Conservation (phyloP, 768 basidiomycete species). For the Suillus brevipes region DNA sequence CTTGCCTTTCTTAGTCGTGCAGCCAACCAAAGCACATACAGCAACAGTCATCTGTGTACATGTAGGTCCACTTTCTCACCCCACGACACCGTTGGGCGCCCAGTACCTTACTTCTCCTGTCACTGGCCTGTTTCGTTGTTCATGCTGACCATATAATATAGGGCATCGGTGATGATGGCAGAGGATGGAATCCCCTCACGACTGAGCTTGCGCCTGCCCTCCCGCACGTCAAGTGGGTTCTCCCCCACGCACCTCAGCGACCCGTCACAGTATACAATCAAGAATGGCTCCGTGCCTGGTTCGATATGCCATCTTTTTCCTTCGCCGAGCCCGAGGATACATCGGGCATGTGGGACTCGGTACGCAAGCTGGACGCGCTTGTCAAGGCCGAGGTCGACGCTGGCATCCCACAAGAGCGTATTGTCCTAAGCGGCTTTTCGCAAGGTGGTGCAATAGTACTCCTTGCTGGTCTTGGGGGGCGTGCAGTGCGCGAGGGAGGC, state of each 20-base stretch:
- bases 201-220: conserved; percentile 61
- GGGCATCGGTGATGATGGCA: conserved; percentile 76
- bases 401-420: conserved; percentile 66
- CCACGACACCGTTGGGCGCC: background rate
- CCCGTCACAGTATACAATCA: conserved; percentile 77
- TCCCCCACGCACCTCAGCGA: conserved; percentile 40
- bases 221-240: conserved; percentile 84
- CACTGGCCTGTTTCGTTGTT: conserved; percentile 10
- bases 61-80: conserved; percentile 45
- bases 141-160: conserved; percentile 27
- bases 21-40: conserved; percentile 64
- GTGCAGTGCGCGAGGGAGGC: conserved; percentile 28
- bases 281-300: conserved; percentile 80
- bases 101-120: background rate
- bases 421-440: conserved; percentile 87
- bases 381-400: conserved; percentile 73
- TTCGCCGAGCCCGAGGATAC: conserved; percentile 64
- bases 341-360: conserved; percentile 59
- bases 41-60: conserved; percentile 90
- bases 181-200: conserved; percentile 78
- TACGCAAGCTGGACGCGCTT: conserved; percentile 60
- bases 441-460: conserved; percentile 82
- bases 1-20: conserved; percentile 45
- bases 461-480: conserved; percentile 58
- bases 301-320: conserved; percentile 71